These are phyloP conservation scores for Leishmania tarentolae DNA, from an alignment of 208 protist genomes.

Conservation along the genomic window DNA sequence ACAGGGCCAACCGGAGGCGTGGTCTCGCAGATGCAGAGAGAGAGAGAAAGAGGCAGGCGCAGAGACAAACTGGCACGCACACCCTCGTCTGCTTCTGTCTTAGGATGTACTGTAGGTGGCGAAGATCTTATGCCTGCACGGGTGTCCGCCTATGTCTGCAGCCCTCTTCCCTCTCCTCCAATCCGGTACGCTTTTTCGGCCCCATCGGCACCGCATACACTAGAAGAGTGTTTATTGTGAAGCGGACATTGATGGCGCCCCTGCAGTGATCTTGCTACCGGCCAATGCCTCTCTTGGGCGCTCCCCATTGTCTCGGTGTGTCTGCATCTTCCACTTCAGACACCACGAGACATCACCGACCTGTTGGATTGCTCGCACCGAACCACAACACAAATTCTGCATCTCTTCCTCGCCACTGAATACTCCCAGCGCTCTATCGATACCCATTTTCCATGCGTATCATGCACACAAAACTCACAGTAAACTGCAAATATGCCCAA, in stretches of 20 bases:
- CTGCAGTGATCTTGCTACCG: neutral
- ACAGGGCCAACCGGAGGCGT: neutral
- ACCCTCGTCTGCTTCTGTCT: neutral
- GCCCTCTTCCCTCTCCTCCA: neutral
- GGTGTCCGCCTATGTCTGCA: neutral
- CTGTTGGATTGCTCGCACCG: neutral
- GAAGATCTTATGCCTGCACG: neutral
- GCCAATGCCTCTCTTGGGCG: neutral
- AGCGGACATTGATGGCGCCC: neutral
- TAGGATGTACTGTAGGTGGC: neutral
- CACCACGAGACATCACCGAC: neutral
- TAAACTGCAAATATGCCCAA: neutral
- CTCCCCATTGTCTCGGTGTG: neutral
- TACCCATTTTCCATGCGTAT: neutral
- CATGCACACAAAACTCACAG: neutral
- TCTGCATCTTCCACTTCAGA: neutral
- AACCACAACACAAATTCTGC: neutral
- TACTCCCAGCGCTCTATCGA: neutral
- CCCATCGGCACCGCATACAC: neutral
- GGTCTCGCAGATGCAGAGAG: neutral
- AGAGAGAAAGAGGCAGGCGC: neutral
- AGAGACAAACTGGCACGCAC: neutral
- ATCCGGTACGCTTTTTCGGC: neutral
- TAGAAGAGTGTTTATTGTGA: neutral
- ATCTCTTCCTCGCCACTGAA: neutral